Evolutionary conservation across 495 filamentous ascomycete species (phyloP).

Genomic region (Daldinia concentrica): DNA sequence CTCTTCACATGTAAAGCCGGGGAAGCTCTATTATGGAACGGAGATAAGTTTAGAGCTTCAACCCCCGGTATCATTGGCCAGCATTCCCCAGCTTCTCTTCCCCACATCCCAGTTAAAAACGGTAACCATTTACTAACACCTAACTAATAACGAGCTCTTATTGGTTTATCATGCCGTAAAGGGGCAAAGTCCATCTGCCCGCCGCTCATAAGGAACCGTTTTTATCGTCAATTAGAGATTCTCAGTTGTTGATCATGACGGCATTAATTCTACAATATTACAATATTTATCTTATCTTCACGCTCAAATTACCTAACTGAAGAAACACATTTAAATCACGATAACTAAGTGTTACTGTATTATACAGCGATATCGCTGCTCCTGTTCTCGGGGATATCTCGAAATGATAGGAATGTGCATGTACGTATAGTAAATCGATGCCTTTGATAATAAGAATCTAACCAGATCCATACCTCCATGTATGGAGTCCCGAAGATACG

Average conservation of each 20-base stretch:
- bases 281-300: constrained; percentile 11
- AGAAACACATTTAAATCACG: background rate
- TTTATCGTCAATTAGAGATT: constrained; percentile 19
- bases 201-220: constrained; percentile 40
- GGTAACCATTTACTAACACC: constrained; percentile 6
- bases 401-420: constrained; percentile 2
- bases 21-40: constrained; percentile 16
- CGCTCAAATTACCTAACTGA: constrained; percentile 7
- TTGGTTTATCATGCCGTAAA: constrained; percentile 21
- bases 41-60: constrained; percentile 19
- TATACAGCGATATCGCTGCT: constrained; percentile 24
- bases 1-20: constrained; percentile 35
- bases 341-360: background rate
- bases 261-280: constrained; percentile 19
- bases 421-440: background rate
- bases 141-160: background rate
- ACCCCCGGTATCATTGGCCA: constrained; percentile 24
- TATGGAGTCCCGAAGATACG: constrained; percentile 13
- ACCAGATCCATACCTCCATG: background rate
- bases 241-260: constrained; percentile 37
- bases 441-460: constrained; percentile 12
- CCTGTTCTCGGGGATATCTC: constrained; percentile 20
- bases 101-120: constrained; percentile 37
- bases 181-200: constrained; percentile 26
- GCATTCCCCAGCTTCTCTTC: constrained; percentile 38